phyloP scores from a whole-genome alignment of 176 grass and related monocot species.

The Aegilops umbellulata region DNA sequence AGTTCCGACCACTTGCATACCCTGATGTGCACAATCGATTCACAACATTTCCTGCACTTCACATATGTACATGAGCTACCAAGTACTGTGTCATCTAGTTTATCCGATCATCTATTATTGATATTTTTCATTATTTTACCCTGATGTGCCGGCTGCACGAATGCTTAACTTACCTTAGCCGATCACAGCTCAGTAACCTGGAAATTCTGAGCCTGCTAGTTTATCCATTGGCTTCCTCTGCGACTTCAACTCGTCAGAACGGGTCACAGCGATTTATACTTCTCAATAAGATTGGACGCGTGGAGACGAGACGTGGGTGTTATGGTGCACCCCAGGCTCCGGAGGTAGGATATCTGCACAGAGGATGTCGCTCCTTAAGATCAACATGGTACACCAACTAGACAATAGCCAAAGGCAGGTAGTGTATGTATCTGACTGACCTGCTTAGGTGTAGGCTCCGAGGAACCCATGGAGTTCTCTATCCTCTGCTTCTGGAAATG shows the following conservation, averaged over 20 bases:
- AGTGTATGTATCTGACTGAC: slow-evolving; percentile 40
- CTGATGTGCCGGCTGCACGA: background rate
- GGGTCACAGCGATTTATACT: slow-evolving; percentile 85
- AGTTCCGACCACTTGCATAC: background rate
- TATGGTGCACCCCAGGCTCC: slow-evolving; percentile 81
- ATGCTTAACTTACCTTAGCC: background rate
- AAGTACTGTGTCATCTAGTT: background rate
- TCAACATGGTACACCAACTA: slow-evolving; percentile 4
- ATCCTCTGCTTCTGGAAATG: slow-evolving; percentile 98
- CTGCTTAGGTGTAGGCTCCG: slow-evolving; percentile 87
- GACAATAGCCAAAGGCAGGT: background rate
- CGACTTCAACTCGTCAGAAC: background rate
- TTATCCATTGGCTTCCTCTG: background rate
- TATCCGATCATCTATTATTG: background rate
- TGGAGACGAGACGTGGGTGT: slow-evolving; percentile 77
- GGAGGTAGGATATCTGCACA: slow-evolving; percentile 84
- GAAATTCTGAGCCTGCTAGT: background rate
- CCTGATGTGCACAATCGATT: background rate
- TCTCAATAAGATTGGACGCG: slow-evolving; percentile 86
- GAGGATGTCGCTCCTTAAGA: background rate
- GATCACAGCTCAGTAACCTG: background rate
- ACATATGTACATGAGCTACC: background rate
- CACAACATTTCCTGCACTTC: background rate
- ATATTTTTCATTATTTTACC: background rate
- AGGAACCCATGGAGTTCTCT: slow-evolving; percentile 92